Conservation (phyloP, 2,329 filamentous ascomycete genomes). For the Penicillium sp. region DNA sequence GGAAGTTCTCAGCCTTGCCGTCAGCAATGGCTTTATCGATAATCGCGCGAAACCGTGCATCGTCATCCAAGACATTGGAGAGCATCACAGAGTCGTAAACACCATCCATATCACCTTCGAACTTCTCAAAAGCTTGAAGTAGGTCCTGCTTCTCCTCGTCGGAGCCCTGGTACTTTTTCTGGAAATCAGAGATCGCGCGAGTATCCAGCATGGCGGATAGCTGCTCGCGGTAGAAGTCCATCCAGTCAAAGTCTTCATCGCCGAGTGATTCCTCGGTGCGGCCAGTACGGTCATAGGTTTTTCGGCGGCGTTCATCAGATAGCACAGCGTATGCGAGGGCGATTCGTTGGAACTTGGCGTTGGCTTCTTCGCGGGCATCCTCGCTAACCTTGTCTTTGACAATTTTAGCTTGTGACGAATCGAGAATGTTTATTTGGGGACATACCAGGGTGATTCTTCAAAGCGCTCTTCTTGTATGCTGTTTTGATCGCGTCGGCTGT, state of each 20-base stretch:
- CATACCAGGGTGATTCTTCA: slow-evolving; percentile 79
- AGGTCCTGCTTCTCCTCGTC: slow-evolving; percentile 79
- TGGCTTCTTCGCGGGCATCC: slow-evolving; percentile 64
- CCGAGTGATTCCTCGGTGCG: slow-evolving; percentile 77
- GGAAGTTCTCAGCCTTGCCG: slow-evolving; percentile 61
- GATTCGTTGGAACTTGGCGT: slow-evolving; percentile 79
- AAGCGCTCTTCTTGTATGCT: slow-evolving; percentile 84
- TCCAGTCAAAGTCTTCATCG: slow-evolving; percentile 79
- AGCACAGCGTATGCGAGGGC: slow-evolving; percentile 93
- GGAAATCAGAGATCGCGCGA: slow-evolving; percentile 70
- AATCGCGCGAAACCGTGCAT: slow-evolving; percentile 73
- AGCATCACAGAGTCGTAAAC: slow-evolving; percentile 84
- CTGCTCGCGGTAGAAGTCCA: slow-evolving; percentile 79
- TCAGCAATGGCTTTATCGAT: slow-evolving; percentile 73
- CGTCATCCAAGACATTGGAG: slow-evolving; percentile 75
- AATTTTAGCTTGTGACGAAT: neutral
- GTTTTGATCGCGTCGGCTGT: slow-evolving; percentile 76
- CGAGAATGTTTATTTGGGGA: neutral
- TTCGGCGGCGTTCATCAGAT: slow-evolving; percentile 72
- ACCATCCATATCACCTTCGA: slow-evolving; percentile 67
- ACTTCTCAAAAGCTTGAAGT: slow-evolving; percentile 66
- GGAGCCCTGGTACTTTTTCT: slow-evolving; percentile 73
- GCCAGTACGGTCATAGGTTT: slow-evolving; percentile 83
- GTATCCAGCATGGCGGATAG: slow-evolving; percentile 70
- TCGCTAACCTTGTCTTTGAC: slow-evolving; percentile 66